Percentiles rank a stretch among this genome's conserved stretches.
These are phyloP conservation scores for Capsella rubella DNA, from an alignment of 441 rosid species.

Conservation along the genomic window DNA sequence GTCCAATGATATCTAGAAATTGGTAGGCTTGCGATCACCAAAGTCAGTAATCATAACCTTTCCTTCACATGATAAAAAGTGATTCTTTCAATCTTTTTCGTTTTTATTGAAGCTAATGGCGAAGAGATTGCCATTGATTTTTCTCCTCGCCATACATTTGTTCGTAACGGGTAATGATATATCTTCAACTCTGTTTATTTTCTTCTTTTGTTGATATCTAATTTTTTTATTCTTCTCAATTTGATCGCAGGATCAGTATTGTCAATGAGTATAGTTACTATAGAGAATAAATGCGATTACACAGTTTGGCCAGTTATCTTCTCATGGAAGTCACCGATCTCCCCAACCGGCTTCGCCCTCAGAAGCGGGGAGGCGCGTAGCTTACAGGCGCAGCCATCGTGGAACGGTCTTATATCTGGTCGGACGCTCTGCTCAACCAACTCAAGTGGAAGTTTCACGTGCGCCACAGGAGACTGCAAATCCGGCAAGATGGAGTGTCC, in stretches of 20 bases:
- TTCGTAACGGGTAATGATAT: not conserved
- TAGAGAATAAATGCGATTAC: slow-evolving; percentile 19
- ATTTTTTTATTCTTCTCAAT: not conserved
- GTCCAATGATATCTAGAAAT: no score
- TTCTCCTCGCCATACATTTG: slow-evolving; percentile 10
- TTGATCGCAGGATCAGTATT: not conserved
- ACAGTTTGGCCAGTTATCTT: slow-evolving; percentile 24
- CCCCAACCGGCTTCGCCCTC: slow-evolving; percentile 42
- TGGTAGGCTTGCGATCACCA: no score
- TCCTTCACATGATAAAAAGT: no score
- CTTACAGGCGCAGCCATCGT: slow-evolving; percentile 13
- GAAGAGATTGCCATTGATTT: not conserved
- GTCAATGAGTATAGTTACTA: not conserved
- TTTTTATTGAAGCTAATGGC: not conserved
- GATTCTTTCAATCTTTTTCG: no score
- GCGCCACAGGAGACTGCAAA: slow-evolving; percentile 49
- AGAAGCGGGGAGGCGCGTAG: not conserved
- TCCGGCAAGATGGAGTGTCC: slow-evolving; percentile 41
- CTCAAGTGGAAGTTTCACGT: slow-evolving; percentile 36
- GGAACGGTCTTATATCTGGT: slow-evolving; percentile 51
- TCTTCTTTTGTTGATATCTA: not conserved
- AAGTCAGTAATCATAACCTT: no score
- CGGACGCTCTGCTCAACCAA: slow-evolving; percentile 44
- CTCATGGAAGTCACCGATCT: not conserved
- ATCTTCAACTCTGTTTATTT: not conserved